phyloP scores from a whole-genome alignment of 306 rosid species.

The Astragalus glycyphyllos region DNA sequence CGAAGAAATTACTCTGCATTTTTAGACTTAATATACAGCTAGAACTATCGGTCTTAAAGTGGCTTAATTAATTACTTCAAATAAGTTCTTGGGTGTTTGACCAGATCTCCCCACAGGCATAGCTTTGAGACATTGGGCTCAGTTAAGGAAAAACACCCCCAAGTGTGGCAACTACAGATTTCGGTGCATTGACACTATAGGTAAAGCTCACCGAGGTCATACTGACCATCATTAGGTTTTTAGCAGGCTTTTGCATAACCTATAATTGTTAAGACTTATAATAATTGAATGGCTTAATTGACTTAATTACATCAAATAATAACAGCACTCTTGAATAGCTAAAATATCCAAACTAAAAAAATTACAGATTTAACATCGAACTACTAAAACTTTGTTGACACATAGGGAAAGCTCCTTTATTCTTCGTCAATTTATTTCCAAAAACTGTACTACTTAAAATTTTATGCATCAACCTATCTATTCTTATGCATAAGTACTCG shows the following conservation, averaged over 20 bases:
- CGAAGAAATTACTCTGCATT: not conserved
- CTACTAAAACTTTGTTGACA: not conserved
- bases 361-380: not conserved
- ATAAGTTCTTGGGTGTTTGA: not conserved
- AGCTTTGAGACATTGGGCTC: not conserved
- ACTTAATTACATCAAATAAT: not conserved
- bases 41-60: not conserved
- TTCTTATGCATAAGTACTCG: constrained; percentile 11
- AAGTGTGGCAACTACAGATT: not conserved
- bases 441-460: not conserved
- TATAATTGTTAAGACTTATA: not conserved
- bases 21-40: not conserved
- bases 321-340: not conserved
- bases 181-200: not conserved
- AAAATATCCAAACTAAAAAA: not conserved
- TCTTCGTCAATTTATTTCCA: not conserved
- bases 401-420: not conserved
- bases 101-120: not conserved
- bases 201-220: not conserved
- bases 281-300: not conserved
- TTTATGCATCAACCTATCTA: not conserved
- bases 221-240: not conserved
- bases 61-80: not conserved
- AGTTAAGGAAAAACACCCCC: not conserved
- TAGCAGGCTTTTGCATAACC: constrained; percentile 1